Percentiles rank a stretch among this genome's conserved stretches.
Conservation (phyloP, 371 early-diverging fungal genomes). For the Mortierella sp. region DNA sequence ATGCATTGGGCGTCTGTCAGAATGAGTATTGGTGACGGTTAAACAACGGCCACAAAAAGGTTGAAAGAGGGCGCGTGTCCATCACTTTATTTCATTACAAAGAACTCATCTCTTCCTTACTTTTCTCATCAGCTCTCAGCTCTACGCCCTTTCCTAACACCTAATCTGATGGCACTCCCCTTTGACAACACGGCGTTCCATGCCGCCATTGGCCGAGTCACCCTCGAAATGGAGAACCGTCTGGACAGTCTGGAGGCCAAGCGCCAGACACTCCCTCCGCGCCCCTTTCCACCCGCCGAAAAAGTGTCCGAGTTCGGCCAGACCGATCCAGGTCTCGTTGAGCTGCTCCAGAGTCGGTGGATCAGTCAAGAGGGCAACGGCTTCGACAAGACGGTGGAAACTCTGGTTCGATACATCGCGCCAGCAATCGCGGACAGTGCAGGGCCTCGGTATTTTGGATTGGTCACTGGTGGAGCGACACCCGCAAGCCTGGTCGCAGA, state of each 20-base stretch:
- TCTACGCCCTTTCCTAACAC: neutral
- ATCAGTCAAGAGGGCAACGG: slow-evolving; percentile 19
- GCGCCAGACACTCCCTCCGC: slow-evolving; percentile 23
- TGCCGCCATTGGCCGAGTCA: slow-evolving; percentile 73
- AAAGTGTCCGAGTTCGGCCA: neutral
- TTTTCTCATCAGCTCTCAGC: neutral
- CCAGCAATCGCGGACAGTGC: slow-evolving; percentile 47
- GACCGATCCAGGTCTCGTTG: neutral
- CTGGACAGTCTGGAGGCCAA: neutral
- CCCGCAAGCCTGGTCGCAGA: slow-evolving; percentile 47
- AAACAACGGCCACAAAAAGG: neutral
- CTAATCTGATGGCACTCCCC: slow-evolving; percentile 56
- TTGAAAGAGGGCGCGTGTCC: too few species aligned
- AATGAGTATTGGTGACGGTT: too few species aligned
- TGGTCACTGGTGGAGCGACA: slow-evolving; percentile 46
- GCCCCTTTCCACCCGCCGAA: slow-evolving; percentile 17
- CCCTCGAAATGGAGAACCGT: neutral
- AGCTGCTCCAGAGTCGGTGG: neutral
- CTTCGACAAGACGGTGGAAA: slow-evolving; percentile 23
- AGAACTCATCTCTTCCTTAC: neutral
- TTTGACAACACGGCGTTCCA: slow-evolving; percentile 99
- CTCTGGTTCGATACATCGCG: slow-evolving; percentile 18
- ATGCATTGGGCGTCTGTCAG: too few species aligned
- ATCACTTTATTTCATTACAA: neutral
- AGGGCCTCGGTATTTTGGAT: slow-evolving; percentile 42